A percentile compares a stretch with the other conserved stretches of the same genome.
phyloP scores from a whole-genome alignment of 2,329 filamentous ascomycete genomes.

The Aspergillus neoniger region DNA sequence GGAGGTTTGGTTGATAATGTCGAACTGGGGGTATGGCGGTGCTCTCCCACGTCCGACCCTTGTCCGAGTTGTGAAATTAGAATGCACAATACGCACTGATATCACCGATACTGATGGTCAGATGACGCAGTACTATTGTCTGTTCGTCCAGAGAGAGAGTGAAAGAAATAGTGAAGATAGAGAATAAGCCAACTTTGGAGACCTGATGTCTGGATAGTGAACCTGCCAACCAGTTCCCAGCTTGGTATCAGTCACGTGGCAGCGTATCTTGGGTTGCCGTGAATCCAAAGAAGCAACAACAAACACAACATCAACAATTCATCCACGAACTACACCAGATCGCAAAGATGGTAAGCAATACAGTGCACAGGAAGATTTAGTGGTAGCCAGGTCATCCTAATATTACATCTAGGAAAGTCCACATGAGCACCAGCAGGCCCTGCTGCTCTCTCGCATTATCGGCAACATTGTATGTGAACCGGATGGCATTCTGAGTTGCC shows the following conservation, averaged over 20 bases:
- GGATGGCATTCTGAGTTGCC: neutral
- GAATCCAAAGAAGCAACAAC: constrained; percentile 14
- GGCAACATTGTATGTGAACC: constrained; percentile 80
- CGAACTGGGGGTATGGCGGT: neutral
- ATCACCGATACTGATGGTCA: neutral
- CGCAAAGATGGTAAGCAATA: constrained; percentile 19
- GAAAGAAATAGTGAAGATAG: too few species aligned
- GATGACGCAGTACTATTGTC: neutral
- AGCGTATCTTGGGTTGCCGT: neutral
- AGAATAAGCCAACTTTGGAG: too few species aligned
- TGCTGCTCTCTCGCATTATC: constrained; percentile 91
- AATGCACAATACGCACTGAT: neutral
- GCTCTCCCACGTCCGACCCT: neutral
- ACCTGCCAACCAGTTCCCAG: neutral
- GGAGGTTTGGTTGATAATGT: neutral
- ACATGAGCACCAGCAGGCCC: constrained; percentile 94
- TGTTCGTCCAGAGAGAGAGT: neutral
- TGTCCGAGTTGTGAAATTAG: neutral
- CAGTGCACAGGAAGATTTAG: neutral
- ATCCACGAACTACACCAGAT: neutral
- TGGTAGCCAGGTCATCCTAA: too few species aligned
- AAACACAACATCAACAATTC: constrained; percentile 13
- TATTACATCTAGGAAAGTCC: constrained; percentile 71
- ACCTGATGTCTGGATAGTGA: too few species aligned
- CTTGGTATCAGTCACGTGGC: constrained; percentile 15